phyloP scores from a whole-genome alignment of 1,284 basidiomycete genomes.

The Macrocystidia cucumis region DNA sequence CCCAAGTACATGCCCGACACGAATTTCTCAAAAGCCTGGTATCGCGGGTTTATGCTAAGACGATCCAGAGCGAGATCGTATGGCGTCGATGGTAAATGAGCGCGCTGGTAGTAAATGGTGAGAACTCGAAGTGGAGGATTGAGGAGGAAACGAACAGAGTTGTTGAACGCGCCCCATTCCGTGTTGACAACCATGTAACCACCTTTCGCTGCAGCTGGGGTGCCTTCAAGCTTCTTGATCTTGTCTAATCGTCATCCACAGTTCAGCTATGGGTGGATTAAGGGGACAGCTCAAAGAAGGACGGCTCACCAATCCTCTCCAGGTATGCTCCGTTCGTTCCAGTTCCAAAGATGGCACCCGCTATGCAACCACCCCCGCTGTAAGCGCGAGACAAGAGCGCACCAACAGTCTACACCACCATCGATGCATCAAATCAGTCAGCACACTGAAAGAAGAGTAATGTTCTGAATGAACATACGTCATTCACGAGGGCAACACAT shows the following conservation, averaged over 20 bases:
- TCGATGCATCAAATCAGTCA: no score
- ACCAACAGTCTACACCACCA: constrained; percentile 86
- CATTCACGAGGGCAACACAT: constrained; percentile 94
- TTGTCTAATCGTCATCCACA: constrained; percentile 34
- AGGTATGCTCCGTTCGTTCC: constrained; percentile 98
- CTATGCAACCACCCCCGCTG: constrained; percentile 80
- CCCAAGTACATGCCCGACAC: constrained; percentile 99
- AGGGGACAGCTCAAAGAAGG: no score
- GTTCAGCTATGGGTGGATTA: no score
- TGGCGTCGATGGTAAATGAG: constrained; percentile 85
- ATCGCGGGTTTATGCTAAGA: constrained; percentile 88
- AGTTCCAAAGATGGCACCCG: constrained; percentile 95
- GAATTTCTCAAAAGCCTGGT: constrained; percentile 97
- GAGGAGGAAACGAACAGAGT: constrained; percentile 49
- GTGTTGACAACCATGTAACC: constrained; percentile 93
- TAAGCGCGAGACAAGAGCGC: constrained; percentile 91
- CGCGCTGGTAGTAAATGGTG: constrained; percentile 46
- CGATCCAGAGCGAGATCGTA: constrained; percentile 93
- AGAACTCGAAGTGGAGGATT: not conserved
- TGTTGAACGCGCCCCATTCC: constrained; percentile 97
- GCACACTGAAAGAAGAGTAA: constrained; percentile 2
- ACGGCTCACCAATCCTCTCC: constrained; percentile 66
- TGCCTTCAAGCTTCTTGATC: constrained; percentile 75
- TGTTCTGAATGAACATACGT: constrained; percentile 52
- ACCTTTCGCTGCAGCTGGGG: constrained; percentile 47